Evolutionary conservation across 192 early-diverging fungal genomes (phyloP), one percentile per base, ranked within the genome.

Genomic region (Phycomyces blakesleeanus): DNA sequence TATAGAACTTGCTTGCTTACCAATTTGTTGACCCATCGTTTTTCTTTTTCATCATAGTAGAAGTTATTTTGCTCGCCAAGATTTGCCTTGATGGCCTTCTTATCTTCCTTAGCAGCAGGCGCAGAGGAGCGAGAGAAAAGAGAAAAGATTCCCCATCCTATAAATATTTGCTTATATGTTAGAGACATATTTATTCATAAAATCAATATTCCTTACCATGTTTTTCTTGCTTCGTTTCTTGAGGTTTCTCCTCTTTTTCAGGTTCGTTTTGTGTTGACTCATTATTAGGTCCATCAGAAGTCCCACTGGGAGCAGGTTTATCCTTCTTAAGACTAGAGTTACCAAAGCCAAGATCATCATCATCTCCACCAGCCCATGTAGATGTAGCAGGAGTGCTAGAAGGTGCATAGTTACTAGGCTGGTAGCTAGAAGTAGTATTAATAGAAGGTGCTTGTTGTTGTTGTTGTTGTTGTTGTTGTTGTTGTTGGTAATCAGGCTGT

Each of bases 11-110:
- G 1, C 15, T 52, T 29, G 24, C 63, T 76, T 49, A 75, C 81
- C 58, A 84, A 85, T 61, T 85, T 87, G 68, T 93, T 91, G 16
- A 99, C 90, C 93, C 94, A 99, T 57, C 88, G 78, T 59, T 93
- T 86, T 62, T 85, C 83, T 24, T 85, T 88, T 24, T 87, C 80
- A 73, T 99, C 97, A 74, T 89, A 99, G 64, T 87, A 89, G 70
- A 94, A 92, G 3, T 85, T 75, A 37, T 76, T 91, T 52, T 90
- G 86, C 61, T 94, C 87, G 9, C 93, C 94, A 55, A 97, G 65
- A 69, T 99, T 92, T 2, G 93, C 97, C 68, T 89, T 88, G 51
- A 82, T 76, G 3, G 84, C 76, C 53, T 76, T 75, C 22, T 67
- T 69, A 16, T 67, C 68, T 1, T 69, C 67, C 1, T 27, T 29